These are phyloP conservation scores for Ogataea zsoltii DNA, from an alignment of 805 yeast genomes.

Conservation along the genomic window DNA sequence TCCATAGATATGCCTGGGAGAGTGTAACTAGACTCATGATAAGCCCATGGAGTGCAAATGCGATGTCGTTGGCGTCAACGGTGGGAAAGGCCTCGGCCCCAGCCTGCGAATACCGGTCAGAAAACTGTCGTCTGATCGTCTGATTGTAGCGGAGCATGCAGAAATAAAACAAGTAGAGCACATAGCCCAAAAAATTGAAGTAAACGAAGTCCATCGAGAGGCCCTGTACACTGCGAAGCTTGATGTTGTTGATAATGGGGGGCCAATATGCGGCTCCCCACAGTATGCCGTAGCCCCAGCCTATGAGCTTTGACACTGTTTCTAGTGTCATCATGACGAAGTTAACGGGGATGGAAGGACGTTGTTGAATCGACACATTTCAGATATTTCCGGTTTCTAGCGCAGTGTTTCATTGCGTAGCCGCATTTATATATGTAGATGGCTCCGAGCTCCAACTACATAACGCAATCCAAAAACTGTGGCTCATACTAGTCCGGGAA, in stretches of 20 bases:
- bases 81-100: constrained; percentile 13
- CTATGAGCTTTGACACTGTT: constrained; percentile 11
- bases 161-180: constrained; percentile 22
- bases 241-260: constrained; percentile 23
- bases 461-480: no score
- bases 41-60: constrained; percentile 23
- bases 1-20: constrained; percentile 25
- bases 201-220: constrained; percentile 26
- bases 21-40: constrained; percentile 14
- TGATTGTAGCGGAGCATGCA: constrained; percentile 17
- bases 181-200: constrained; percentile 25
- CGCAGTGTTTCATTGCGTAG: no score
- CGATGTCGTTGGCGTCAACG: constrained; percentile 23
- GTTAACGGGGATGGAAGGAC: no score
- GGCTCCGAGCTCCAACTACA: no score
- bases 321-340: neutral
- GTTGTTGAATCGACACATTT: no score
- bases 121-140: constrained; percentile 20
- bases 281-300: constrained; percentile 21
- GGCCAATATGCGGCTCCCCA: constrained; percentile 28
- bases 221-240: constrained; percentile 22
- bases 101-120: constrained; percentile 16
- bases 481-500: no score
- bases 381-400: no score
- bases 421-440: no score